Conservation (phyloP, 2,329 filamentous ascomycete species). For the Botrytis galanthina region DNA sequence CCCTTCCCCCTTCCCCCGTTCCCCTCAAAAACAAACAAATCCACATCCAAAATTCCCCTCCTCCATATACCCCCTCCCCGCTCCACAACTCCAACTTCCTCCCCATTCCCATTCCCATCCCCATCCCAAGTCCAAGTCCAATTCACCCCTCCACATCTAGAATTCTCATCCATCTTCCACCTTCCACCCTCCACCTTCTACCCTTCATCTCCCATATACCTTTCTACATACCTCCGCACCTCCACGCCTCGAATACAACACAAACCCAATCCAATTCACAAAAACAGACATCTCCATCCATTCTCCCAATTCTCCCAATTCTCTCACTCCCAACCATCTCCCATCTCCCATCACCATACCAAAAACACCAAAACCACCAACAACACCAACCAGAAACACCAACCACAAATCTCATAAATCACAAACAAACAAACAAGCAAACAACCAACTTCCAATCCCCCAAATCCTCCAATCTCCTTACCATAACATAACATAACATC, state of each 20-base stretch:
- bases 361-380: not conserved
- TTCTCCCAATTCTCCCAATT: not conserved
- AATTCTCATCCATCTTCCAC: not conserved
- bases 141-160: not conserved
- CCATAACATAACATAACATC: not conserved
- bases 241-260: not conserved
- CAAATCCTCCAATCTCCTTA: not conserved
- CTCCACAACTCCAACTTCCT: not conserved
- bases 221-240: not conserved
- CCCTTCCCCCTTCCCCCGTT: not conserved
- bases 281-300: not conserved
- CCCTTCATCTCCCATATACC: too few relatives aligned
- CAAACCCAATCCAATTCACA: too few relatives aligned
- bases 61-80: too few relatives aligned
- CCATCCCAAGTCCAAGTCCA: too few relatives aligned
- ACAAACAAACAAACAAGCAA: not conserved
- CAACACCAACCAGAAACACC: not conserved
- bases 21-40: too few relatives aligned
- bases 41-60: too few relatives aligned
- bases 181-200: too few relatives aligned
- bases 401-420: too few relatives aligned
- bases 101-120: too few relatives aligned
- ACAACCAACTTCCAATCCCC: not conserved
- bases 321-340: too few relatives aligned
- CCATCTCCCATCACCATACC: not conserved